Percentiles rank a stretch among this genome's conserved stretches.
Conservation (phyloP, 2,329 filamentous ascomycete species). For the Calonectria pauciramosa region DNA sequence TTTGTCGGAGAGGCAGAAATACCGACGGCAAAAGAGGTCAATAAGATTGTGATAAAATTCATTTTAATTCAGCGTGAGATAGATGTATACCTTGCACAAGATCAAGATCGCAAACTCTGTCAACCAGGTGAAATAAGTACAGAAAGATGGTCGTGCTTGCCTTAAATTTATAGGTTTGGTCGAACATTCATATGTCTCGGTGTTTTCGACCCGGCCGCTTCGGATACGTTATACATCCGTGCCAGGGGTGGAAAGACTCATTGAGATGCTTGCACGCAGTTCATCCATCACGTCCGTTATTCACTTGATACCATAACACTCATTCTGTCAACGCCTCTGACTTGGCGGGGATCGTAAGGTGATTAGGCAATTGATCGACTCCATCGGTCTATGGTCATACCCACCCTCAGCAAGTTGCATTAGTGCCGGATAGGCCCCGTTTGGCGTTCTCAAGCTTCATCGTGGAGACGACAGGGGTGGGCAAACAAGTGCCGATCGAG, state of each 20-base stretch:
- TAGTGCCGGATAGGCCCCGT: neutral
- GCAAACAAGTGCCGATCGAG: neutral
- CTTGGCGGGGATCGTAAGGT: neutral
- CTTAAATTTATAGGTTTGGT: neutral
- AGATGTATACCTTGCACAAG: no score
- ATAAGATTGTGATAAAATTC: neutral
- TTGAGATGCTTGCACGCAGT: neutral
- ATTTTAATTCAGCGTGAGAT: neutral
- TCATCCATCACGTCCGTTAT: neutral
- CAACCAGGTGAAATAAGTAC: neutral
- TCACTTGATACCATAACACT: neutral
- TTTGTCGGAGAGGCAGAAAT: neutral
- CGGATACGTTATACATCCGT: neutral
- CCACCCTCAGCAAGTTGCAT: neutral
- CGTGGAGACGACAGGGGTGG: neutral
- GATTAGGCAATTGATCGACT: neutral
- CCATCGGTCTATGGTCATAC: neutral
- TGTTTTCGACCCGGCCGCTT: neutral
- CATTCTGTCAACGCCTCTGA: neutral
- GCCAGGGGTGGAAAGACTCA: neutral
- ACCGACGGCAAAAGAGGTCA: neutral
- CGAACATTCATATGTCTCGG: neutral
- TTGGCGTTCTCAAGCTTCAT: neutral
- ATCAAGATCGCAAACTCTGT: no score
- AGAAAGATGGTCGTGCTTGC: neutral